A percentile compares a stretch with the other conserved stretches of the same genome.
phyloP scores from a whole-genome alignment of 306 rosid species.

The Dryas octopetala region DNA sequence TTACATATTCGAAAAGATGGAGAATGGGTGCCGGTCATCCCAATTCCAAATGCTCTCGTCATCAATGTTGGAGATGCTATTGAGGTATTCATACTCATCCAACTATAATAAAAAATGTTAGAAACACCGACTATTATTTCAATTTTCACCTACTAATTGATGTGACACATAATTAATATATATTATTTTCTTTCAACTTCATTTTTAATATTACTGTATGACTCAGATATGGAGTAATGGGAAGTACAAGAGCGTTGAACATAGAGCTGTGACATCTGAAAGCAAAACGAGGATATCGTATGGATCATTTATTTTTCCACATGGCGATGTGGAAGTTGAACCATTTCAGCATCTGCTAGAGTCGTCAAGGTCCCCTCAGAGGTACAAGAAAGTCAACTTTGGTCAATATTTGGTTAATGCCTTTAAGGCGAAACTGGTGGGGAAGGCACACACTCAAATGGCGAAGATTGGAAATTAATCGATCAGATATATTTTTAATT shows the following conservation, averaged over 20 bases:
- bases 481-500: no score
- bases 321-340: constrained; percentile 30
- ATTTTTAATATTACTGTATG: no score
- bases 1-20: constrained; percentile 41
- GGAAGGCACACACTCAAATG: constrained; percentile 30
- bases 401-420: constrained; percentile 38
- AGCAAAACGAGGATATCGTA: constrained; percentile 28
- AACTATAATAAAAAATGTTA: no score
- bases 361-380: constrained; percentile 17
- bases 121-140: no score
- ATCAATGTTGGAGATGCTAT: constrained; percentile 39
- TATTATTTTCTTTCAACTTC: no score
- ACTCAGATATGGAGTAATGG: constrained; percentile 54
- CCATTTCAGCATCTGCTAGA: constrained; percentile 34
- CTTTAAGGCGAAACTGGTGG: constrained; percentile 28
- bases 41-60: constrained; percentile 30
- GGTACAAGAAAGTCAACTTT: constrained; percentile 32
- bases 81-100: neutral
- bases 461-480: constrained; percentile 14
- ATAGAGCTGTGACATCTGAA: constrained; percentile 38
- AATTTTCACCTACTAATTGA: no score
- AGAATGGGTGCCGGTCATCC: constrained; percentile 36
- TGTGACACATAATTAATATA: no score
- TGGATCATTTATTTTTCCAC: constrained; percentile 31
- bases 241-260: constrained; percentile 47